These are phyloP conservation scores for Triticum monococcum DNA, from an alignment of 176 grass and related monocot species.

Conservation along the genomic window DNA sequence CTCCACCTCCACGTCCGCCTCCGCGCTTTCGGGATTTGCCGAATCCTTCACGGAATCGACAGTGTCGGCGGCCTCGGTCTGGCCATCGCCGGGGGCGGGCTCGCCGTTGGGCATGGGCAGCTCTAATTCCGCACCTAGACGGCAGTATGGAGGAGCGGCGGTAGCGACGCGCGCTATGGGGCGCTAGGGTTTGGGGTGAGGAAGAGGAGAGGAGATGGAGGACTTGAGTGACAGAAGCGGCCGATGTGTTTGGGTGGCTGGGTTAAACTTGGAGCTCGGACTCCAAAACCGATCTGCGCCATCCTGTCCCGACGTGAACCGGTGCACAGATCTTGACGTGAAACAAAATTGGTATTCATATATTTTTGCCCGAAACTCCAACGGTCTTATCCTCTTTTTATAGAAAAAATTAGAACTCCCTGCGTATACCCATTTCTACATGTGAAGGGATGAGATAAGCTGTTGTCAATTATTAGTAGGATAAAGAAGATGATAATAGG, in stretches of 20 bases:
- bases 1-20: background rate
- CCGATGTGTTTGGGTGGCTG: background rate
- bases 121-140: background rate
- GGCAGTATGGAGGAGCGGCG: background rate
- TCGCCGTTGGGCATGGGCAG: slow-evolving; percentile 1
- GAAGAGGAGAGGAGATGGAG: background rate
- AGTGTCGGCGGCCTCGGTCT: background rate
- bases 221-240: background rate
- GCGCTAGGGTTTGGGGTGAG: slow-evolving; percentile 14
- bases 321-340: background rate
- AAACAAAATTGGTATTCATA: no score
- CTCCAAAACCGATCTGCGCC: background rate
- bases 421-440: no score
- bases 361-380: no score
- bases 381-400: no score
- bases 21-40: slow-evolving; percentile 19
- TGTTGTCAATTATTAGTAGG: no score
- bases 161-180: background rate
- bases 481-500: no score
- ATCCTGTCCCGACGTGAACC: background rate
- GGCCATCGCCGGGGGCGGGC: background rate
- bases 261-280: background rate
- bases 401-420: no score
- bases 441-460: no score
- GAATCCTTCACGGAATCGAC: slow-evolving; percentile 10